Evolutionary conservation across 2,329 filamentous ascomycete species (phyloP).

Genomic region (Aurifilum marmelostoma): DNA sequence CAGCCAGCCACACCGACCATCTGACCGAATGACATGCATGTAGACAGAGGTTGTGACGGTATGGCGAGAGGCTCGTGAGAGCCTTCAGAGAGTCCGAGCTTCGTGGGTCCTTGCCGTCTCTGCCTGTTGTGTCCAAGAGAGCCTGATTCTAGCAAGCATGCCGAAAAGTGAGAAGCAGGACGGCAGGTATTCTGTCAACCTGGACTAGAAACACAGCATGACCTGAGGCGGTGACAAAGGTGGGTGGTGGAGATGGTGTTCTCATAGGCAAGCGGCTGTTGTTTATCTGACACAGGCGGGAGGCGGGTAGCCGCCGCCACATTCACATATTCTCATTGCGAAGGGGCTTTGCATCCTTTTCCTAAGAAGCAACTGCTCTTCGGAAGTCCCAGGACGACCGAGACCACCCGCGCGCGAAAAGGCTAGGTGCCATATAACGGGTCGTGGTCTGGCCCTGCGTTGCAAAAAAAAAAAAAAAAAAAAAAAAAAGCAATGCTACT

Average conservation of each 20-base stretch:
- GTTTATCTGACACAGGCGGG: not conserved
- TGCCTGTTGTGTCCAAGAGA: not conserved
- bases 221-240: not conserved
- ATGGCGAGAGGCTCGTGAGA: slow-evolving; percentile 12
- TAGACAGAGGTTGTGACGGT: slow-evolving; percentile 15
- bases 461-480: no score
- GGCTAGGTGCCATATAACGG: no score
- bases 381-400: not conserved
- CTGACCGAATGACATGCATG: slow-evolving; percentile 24
- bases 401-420: not conserved
- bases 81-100: slow-evolving; percentile 5
- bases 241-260: not conserved
- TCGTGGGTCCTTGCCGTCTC: not conserved
- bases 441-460: no score
- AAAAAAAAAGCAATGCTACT: not conserved
- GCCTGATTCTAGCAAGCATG: not conserved
- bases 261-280: not conserved
- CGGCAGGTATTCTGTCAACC: not conserved
- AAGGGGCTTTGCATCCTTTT: not conserved
- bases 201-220: not conserved
- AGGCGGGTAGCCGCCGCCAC: not conserved
- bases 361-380: not conserved
- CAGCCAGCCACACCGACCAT: slow-evolving; percentile 26
- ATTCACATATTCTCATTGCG: not conserved
- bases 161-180: not conserved